Evolutionary conservation across 2,329 filamentous ascomycete genomes (phyloP), one percentile per base, ranked within the genome.

Genomic region (Diplodia corticola): DNA sequence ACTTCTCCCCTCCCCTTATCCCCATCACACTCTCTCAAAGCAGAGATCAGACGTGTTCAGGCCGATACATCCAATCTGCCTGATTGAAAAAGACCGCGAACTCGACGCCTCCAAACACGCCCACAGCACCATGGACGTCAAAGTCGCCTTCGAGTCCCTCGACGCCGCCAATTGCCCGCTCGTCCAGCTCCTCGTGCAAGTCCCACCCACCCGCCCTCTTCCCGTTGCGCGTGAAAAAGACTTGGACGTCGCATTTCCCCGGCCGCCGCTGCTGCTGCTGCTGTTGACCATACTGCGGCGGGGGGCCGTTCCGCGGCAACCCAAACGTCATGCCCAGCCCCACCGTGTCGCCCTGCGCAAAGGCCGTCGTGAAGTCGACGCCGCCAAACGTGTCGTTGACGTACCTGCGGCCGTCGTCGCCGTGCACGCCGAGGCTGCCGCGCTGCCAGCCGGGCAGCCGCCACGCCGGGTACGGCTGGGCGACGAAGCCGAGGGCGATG

Each of bases 401-500:
- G 75, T 90, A 95, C 75, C 85, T 85, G 71, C 89, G 84, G 0
- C 91, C 91, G 75, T 94, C 91, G 75, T 94, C 91, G 54, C 89
- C 88, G 74, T 94, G 91, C n/a, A 94, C 86, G 1, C 83, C 91
- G 15, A 93, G 73, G 69, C 87, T 89, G 20, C 86, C 91, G 37
- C 91, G 85, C 74, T 95, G 89, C 91, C 91, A 94, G 1, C 91
- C 91, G 0, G 91, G 91, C 67, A 93, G 84, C 7, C 91, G 85
- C 80, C 92, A 94, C 0, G 84, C 82, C 6, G 91, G 91, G 73
- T 93, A 94, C 7, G 91, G 91, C 55, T 89, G 85, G 1, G 90
- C 91, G 0, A 85, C 80, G 75, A 88, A 92, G 10, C 91, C 91
- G 10, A 94, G 74, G 0, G 88, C 89, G 1, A 93, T 79, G 46